Evolutionary conservation across 768 basidiomycete genomes (phyloP).

Genomic region (Dendrothele bispora): DNA sequence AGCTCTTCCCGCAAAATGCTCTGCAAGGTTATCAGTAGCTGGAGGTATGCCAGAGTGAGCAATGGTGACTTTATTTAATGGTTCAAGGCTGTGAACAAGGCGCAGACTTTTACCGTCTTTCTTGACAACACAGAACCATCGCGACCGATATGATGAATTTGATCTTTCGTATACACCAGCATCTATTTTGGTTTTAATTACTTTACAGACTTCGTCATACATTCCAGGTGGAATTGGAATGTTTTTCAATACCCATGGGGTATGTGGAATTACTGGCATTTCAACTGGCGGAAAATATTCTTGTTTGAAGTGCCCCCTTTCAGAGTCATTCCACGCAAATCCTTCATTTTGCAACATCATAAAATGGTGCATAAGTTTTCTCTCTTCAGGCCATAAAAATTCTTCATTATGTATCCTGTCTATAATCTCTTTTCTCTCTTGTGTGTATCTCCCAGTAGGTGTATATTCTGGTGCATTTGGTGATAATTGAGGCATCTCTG

Average conservation of each 20-base stretch:
- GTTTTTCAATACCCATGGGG: slow-evolving; percentile 28
- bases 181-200: slow-evolving; percentile 22
- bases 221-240: slow-evolving; percentile 30
- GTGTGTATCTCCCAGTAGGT: slow-evolving; percentile 20
- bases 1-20: slow-evolving; percentile 30
- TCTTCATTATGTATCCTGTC: slow-evolving; percentile 10
- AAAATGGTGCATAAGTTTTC: slow-evolving; percentile 29
- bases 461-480: slow-evolving; percentile 12
- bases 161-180: slow-evolving; percentile 34
- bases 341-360: slow-evolving; percentile 28
- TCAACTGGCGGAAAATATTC: slow-evolving; percentile 33
- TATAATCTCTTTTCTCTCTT: slow-evolving; percentile 15
- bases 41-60: slow-evolving; percentile 34
- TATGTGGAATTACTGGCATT: slow-evolving; percentile 35
- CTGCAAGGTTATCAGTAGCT: slow-evolving; percentile 28
- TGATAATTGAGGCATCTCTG: slow-evolving; percentile 9
- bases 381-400: slow-evolving; percentile 34
- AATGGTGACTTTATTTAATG: slow-evolving; percentile 36
- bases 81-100: slow-evolving; percentile 36
- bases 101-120: slow-evolving; percentile 34
- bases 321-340: slow-evolving; percentile 38
- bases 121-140: slow-evolving; percentile 37
- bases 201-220: slow-evolving; percentile 17
- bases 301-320: slow-evolving; percentile 31
- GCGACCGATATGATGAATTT: slow-evolving; percentile 30